phyloP scores from a whole-genome alignment of 129 eudicot genomes.

The Pulicaria dysenterica region DNA sequence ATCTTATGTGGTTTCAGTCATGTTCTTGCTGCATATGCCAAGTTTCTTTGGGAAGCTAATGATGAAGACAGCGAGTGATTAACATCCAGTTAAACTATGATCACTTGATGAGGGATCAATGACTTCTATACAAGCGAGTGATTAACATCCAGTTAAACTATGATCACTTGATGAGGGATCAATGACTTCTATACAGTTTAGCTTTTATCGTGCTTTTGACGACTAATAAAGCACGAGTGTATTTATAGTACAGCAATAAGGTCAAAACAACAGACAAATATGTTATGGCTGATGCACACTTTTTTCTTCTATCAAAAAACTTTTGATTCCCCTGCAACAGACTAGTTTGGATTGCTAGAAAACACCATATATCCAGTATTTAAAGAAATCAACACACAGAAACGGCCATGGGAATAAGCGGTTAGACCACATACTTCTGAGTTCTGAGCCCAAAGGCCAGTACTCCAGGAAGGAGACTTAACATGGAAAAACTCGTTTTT shows the following conservation, averaged over 20 bases:
- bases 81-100: background rate
- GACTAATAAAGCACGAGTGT: background rate
- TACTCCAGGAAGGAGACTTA: too few relatives aligned
- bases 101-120: background rate
- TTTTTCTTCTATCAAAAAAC: too few relatives aligned
- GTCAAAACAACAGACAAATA: background rate
- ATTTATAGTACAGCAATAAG: background rate
- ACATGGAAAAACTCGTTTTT: too few relatives aligned
- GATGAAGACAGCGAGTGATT: constrained; percentile 25
- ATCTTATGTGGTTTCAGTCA: constrained; percentile 38
- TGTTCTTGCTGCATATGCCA: constrained; percentile 69
- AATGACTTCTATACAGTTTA: constrained; percentile 12
- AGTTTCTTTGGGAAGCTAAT: constrained; percentile 76
- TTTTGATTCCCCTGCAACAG: too few relatives aligned
- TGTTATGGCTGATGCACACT: background rate
- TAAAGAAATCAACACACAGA: too few relatives aligned
- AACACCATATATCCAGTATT: too few relatives aligned
- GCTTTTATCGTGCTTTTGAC: background rate
- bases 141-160: background rate
- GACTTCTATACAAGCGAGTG: constrained; percentile 6
- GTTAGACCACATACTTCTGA: too few relatives aligned
- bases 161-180: background rate
- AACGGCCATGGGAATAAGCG: too few relatives aligned
- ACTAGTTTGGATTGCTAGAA: too few relatives aligned
- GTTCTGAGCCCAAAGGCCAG: too few relatives aligned